Base-by-base conservation (phyloP, 1,284 basidiomycete species). In the Phellopilus nigrolimitatus region DNA sequence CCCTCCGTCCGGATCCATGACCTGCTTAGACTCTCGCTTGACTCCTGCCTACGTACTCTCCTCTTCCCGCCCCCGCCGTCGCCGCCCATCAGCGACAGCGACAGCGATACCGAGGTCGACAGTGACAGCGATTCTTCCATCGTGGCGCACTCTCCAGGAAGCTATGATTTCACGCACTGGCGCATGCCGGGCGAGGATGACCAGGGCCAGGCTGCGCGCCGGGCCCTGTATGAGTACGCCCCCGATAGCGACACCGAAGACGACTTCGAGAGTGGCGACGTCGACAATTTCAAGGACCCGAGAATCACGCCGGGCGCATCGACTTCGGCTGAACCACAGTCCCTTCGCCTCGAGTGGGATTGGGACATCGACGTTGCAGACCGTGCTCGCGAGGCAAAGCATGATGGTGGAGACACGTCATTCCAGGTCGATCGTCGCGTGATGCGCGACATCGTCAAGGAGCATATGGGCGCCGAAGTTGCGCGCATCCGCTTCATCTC, bases 401-500 rank as follows among this genome's bases (percentile, higher is more conserved):
- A 46, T 13, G 53, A 55, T 22, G 53, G 47, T 28, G 36, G 4
- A 4, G 48, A 51, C 19, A 51, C 34, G 10, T 47, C 51, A 9
- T 55, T 55, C 21, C 49, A 50, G 33, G 28, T 55, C 3, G 53
- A 55, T 25, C 30, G 53, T 13, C 34, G 34, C 6, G 44, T 51
- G 5, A 24, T 55, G 39, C 48, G 53, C 19, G 84, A 88, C 57
- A 79, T 90, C 44, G 80, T 91, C 8, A 72, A 78, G 47, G 84
- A 88, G 61, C 84, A 80, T 61, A 76, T 82, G 66, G 73, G 70
- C 19, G 64, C 71, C 15, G 78, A 82, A 30, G 85, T 88, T 17
- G 83, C 75, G 2, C 71, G 81, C 28, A 87, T 91, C 59, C 68
- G 66, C 45, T 91, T 88, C 61, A 68, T 91, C 22, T 86, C 81